Base-by-base conservation (phyloP, 768 basidiomycete species). In the Auricularia sp. region DNA sequence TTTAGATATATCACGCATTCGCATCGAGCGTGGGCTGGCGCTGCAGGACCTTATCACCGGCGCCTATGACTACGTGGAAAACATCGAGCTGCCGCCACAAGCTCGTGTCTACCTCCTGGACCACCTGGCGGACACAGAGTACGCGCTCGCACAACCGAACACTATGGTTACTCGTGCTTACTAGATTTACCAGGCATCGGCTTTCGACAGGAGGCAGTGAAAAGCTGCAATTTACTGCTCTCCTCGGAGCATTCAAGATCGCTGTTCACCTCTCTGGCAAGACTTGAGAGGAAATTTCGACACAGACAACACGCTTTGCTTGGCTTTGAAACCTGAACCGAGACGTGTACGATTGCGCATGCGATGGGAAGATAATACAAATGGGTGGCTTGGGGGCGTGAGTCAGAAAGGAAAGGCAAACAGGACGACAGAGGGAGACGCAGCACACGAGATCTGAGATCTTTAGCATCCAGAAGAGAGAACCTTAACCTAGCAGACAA, bases 81-180 rank as follows among this genome's bases (percentile, higher is more conserved):
- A 86, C 0, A 82, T 98, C 63, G 92, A 95, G 59, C 82, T 98
- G 68, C 89, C 93, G 67, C 82, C 89, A 7, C 84, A 90, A 64
- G 89, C 91, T n/a, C 80, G 93, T 58, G 85, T 95, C 39, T 98
- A 97, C 71, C 80, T 99, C 7, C 77, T 99, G 24, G 97, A 98
- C 72, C 86, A 94, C 68, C 76, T 99, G 24, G 94, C 95, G n/a
- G 89, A 88, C n/a, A 90, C 86, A 63, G 97, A 99, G 95, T 98
- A 74, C 73, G 92, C 80, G 2, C 16, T 54, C 29, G 54, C 54
- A 8, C n/a, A 1, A 18, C 29, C 54, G 29, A 29, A 29, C 54
- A n/a, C n/a, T n/a, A 11, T 11, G 29, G 7, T n/a, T 7, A n/a
- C 11, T 54, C 10, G 18, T 13, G n/a, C 29, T 29, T 7, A 18